These are phyloP conservation scores for Oenanthe javanica DNA, from an alignment of 140 eudicot species.

Conservation along the genomic window DNA sequence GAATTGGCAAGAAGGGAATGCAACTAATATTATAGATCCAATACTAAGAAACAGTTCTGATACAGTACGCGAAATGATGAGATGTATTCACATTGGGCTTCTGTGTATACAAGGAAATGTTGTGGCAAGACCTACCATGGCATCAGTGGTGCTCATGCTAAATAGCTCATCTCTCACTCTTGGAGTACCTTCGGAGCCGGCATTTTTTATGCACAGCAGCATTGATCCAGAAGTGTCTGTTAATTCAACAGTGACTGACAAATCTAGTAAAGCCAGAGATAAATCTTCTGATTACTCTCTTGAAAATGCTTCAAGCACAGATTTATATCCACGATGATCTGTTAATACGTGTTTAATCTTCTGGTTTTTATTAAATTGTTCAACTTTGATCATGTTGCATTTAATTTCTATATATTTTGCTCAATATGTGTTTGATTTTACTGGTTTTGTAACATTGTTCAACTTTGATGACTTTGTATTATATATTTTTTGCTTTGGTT, in stretches of 20 bases:
- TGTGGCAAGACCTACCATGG: conserved; percentile 53
- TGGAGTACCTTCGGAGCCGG: conserved; percentile 34
- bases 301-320: conserved; percentile 1
- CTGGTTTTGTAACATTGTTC: too few relatives aligned
- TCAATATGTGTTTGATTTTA: too few relatives aligned
- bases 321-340: conserved; percentile 5
- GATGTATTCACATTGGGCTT: conserved; percentile 11
- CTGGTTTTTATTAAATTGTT: not conserved
- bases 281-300: not conserved
- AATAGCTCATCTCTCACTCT: conserved; percentile 28
- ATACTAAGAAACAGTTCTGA: not conserved
- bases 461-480: too few relatives aligned
- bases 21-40: not conserved
- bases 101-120: conserved; percentile 54
- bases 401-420: not conserved
- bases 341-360: not conserved
- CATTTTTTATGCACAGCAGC: conserved; percentile 17
- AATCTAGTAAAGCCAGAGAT: not conserved
- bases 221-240: not conserved
- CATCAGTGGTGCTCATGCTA: conserved; percentile 32
- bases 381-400: not conserved
- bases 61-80: not conserved
- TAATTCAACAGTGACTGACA: not conserved
- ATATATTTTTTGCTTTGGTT: not conserved
- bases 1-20: not conserved